Evolutionary conservation across 2,329 filamentous ascomycete genomes (phyloP), one percentile per base, ranked within the genome.

Genomic region (Dactylonectria macrodidyma): DNA sequence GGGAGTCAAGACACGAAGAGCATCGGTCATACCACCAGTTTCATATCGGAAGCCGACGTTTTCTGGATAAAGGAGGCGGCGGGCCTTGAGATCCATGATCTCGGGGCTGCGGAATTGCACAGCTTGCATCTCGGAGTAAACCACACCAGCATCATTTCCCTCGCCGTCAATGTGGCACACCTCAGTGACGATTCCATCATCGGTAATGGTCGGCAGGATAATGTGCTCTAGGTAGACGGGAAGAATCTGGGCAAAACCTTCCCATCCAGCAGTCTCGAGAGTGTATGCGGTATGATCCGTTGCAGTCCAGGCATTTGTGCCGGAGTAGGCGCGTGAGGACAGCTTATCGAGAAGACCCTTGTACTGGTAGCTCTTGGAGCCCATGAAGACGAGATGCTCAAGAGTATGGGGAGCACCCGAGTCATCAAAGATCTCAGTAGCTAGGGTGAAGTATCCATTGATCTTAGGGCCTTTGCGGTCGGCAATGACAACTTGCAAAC

Each of bases 41-140:
- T 99, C 96, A 75, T 98, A 98, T 66, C 95, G 91, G 78, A 98
- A 99, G 3, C 96, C 96, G 62, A 97, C 90, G 54, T 93, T 92
- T 79, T 96, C 90, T 0, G 95, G 95, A 75, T 98, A 99, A 41
- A 97, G 85, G 51, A 96, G 84, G 2, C 93, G 90, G 47, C 93
- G 91, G 59, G 94, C 92, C 71, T 90, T 89, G 65, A 98, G 86
- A 71, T 97, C 94, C 89, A 98, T 97, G 66, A 98, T 89, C 79
- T 97, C 94, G 8, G 87, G 86, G 72, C 93, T 91, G 59, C 90
- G 91, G 78, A 97, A 97, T 78, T 98, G 93, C 2, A 97, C 91
- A 26, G 92, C 96, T 82, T 99, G 96, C 96, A 99, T 99, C 82
- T 99, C 96, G 0, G 95, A 98, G 82, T 99, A 99, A 9, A 99